Evolutionary conservation across 176 grass and related monocot genomes (phyloP), one percentile per base, ranked within the genome.

Genomic region (Oryza glumipatula): DNA sequence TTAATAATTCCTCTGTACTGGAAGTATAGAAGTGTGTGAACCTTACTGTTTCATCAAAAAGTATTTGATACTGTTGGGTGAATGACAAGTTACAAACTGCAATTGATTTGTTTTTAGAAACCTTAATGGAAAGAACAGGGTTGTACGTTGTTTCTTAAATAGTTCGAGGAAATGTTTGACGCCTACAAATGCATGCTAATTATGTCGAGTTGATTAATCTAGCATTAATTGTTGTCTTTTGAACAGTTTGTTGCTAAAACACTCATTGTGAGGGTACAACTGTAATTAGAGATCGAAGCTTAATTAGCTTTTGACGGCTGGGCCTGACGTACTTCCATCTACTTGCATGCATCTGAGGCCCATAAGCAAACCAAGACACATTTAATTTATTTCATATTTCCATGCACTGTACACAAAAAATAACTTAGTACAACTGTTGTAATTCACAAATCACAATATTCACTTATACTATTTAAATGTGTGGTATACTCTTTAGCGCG

Each of bases 121-220:
- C 3, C 9, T 32, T 36, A 4, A 12, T 56, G 49, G 10, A 5
- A 21, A 61, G 12, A 22, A 63, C 22, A 23, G 51, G 51, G 58
- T n/a, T 58, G 58, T 22, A 7, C n/a, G 10, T 33, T 5, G 76
- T 21, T 66, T 38, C 60, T 44, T 65, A 79, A 47, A 79, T 66
- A 47, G 76, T 30, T n/a, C 4, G 30, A 66, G 21, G 60, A 60
- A 28, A 78, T 79, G 76, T 66, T 66, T 66, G 60, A 66, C 7
- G 22, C 76, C 76, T 66, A 66, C n/a, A 30, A 26, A 24, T 26
- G 44, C 58, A 45, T 66, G 76, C n/a, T 67, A 63, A 23, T 63
- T 63, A 23, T 63, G 58, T 63, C 21, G n/a, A 23, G 9, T 23
- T 63, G 14, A 23, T 63, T 23, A 63, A 63, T 4, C 21, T 23